These are phyloP conservation scores for Lippia alba DNA, from an alignment of 305 asterid species.

Conservation along the genomic window DNA sequence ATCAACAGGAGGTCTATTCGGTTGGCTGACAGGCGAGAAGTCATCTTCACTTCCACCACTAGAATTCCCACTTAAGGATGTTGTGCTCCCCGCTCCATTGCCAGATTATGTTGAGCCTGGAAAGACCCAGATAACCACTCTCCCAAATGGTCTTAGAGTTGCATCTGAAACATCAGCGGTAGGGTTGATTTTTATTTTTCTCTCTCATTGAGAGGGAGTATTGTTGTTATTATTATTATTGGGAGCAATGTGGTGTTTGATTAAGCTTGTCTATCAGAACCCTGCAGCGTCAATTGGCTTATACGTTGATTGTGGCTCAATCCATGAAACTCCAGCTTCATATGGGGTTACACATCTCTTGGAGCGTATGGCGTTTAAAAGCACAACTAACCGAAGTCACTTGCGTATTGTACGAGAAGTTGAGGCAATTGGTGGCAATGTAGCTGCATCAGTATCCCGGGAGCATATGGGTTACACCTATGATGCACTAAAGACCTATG, in stretches of 20 bases:
- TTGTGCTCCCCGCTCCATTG: slow-evolving; percentile 66
- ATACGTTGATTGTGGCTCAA: slow-evolving; percentile 88
- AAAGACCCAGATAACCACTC: slow-evolving; percentile 76
- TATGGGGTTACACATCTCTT: slow-evolving; percentile 89
- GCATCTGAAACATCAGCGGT: slow-evolving; percentile 90
- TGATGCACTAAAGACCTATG: slow-evolving; percentile 80
- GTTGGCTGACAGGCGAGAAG: slow-evolving; percentile 73
- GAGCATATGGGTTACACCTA: slow-evolving; percentile 88
- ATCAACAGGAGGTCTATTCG: slow-evolving; percentile 69
- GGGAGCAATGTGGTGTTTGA: slow-evolving; percentile 23
- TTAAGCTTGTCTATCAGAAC: slow-evolving; percentile 55
- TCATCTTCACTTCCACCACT: slow-evolving; percentile 72
- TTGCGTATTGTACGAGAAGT: slow-evolving; percentile 87
- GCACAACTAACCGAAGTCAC: slow-evolving; percentile 80
- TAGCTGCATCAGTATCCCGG: slow-evolving; percentile 76
- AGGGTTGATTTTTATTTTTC: slow-evolving; percentile 34
- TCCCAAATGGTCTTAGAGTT: slow-evolving; percentile 75
- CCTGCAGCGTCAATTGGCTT: slow-evolving; percentile 88
- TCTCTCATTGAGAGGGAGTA: not conserved
- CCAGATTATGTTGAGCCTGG: slow-evolving; percentile 87
- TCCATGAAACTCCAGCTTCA: slow-evolving; percentile 72
- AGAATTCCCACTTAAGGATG: slow-evolving; percentile 77
- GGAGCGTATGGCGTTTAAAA: slow-evolving; percentile 97
- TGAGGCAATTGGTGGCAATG: slow-evolving; percentile 96
- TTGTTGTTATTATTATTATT: not conserved